Evolutionary conservation across 2,329 filamentous ascomycete genomes (phyloP).

Genomic region (Fusarium brachygibbosum): DNA sequence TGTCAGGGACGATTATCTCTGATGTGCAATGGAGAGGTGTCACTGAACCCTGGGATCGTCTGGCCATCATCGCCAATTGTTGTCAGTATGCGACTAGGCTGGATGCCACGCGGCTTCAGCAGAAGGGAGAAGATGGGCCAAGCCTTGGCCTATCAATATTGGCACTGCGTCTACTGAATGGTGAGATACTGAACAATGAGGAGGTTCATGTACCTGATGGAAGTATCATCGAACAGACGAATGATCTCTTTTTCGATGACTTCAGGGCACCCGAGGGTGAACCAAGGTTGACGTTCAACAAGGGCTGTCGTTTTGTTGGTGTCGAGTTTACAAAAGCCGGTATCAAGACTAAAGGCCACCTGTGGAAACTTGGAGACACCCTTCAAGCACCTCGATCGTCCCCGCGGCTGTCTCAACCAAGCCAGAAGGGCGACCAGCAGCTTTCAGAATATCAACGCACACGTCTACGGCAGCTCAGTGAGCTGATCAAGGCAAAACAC

Average conservation of each 20-base stretch:
- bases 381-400: slow-evolving; percentile 36
- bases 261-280: slow-evolving; percentile 35
- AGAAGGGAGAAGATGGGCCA: not conserved
- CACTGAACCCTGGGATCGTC: slow-evolving; percentile 45
- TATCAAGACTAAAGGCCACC: slow-evolving; percentile 42
- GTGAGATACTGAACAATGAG: slow-evolving; percentile 54
- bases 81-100: slow-evolving; percentile 51
- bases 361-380: slow-evolving; percentile 44
- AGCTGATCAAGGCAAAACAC: slow-evolving; percentile 16
- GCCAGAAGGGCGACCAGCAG: slow-evolving; percentile 17
- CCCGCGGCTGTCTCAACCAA: slow-evolving; percentile 17
- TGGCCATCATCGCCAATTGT: slow-evolving; percentile 53
- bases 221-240: slow-evolving; percentile 25
- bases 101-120: slow-evolving; percentile 34
- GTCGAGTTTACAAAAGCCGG: slow-evolving; percentile 35
- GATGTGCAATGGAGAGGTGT: slow-evolving; percentile 45
- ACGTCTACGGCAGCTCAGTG: slow-evolving; percentile 30
- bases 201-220: not conserved
- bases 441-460: slow-evolving; percentile 31
- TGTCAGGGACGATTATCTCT: slow-evolving; percentile 46
- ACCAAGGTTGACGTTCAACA: slow-evolving; percentile 45
- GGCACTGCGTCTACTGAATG: slow-evolving; percentile 51
- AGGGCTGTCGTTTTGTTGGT: slow-evolving; percentile 45
- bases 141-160: slow-evolving; percentile 50
- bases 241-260: slow-evolving; percentile 35